A percentile compares a stretch with the other conserved stretches of the same genome.
phyloP scores from a whole-genome alignment of 805 yeast genomes.

The Metschnikowia koreensis region DNA sequence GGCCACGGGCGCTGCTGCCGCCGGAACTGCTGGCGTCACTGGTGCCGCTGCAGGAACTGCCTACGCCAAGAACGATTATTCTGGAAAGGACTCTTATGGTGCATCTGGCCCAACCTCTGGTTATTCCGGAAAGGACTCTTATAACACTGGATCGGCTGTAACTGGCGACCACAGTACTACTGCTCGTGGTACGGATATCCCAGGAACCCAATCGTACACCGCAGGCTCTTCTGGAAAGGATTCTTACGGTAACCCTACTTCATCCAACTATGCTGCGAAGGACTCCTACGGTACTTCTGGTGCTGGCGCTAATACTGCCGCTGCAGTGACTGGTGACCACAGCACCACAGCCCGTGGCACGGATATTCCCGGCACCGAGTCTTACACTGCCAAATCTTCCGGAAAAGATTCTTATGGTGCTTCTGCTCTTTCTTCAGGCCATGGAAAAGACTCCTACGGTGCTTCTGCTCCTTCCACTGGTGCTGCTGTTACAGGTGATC shows the following conservation, averaged over 20 bases:
- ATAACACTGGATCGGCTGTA: slow-evolving; percentile 1
- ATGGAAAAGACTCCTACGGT: too few relatives aligned
- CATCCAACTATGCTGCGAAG: neutral
- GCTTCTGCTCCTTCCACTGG: too few relatives aligned
- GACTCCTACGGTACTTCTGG: neutral
- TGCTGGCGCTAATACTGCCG: neutral
- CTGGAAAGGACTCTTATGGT: slow-evolving; percentile 3
- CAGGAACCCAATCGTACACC: neutral
- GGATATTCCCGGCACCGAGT: neutral
- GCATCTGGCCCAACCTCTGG: slow-evolving; percentile 1
- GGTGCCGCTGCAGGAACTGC: slow-evolving; percentile 17
- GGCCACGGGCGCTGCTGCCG: slow-evolving; percentile 13
- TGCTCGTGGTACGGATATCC: slow-evolving; percentile 1
- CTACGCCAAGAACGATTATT: slow-evolving; percentile 9
- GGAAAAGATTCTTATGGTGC: neutral
- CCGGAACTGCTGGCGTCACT: slow-evolving; percentile 15
- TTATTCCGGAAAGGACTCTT: neutral
- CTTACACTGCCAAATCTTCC: neutral
- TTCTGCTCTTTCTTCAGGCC: neutral
- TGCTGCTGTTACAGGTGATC: neutral
- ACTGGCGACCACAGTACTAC: slow-evolving; percentile 3
- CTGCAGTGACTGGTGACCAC: neutral
- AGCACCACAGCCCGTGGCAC: neutral
- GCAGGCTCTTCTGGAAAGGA: neutral
- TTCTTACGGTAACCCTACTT: neutral